These are phyloP conservation scores for Albugo candida DNA, from an alignment of 352 stramenopile species.

Conservation along the genomic window DNA sequence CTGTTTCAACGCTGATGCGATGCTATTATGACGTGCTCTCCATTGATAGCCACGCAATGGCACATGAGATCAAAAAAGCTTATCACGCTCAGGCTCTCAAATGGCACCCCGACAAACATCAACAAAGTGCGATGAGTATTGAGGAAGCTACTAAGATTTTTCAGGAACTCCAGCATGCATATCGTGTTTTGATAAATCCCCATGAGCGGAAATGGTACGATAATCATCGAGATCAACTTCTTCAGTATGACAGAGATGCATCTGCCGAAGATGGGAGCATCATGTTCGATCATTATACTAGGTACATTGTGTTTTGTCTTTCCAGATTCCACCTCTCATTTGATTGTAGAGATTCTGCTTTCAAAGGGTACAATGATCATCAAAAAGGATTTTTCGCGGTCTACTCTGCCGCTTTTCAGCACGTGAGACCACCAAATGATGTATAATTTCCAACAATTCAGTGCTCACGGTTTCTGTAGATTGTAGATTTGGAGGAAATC, in stretches of 20 bases:
- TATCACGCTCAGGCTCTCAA: slow-evolving; percentile 54
- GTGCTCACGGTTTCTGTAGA: background rate
- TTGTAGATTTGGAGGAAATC: slow-evolving; percentile 18
- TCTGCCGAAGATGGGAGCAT: slow-evolving; percentile 1
- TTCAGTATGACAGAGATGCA: slow-evolving; percentile 34
- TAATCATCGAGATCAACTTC: slow-evolving; percentile 72
- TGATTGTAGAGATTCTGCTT: slow-evolving; percentile 24
- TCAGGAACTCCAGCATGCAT: slow-evolving; percentile 72
- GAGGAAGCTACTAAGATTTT: slow-evolving; percentile 66
- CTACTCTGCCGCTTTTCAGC: slow-evolving; percentile 46
- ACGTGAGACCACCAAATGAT: slow-evolving; percentile 13
- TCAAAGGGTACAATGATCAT: slow-evolving; percentile 56
- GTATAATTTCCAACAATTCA: background rate
- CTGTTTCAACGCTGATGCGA: slow-evolving; percentile 16
- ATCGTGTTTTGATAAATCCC: slow-evolving; percentile 69
- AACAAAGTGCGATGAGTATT: slow-evolving; percentile 38
- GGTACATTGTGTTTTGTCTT: no score
- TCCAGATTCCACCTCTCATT: background rate
- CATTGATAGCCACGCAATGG: slow-evolving; percentile 28
- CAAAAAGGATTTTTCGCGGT: slow-evolving; percentile 60
- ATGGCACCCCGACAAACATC: slow-evolving; percentile 78
- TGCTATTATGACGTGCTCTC: slow-evolving; percentile 74
- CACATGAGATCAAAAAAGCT: slow-evolving; percentile 49
- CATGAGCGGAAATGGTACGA: slow-evolving; percentile 81
- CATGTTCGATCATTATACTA: no score